Evolutionary conservation across 306 rosid genomes (phyloP).

Genomic region (Crotalaria pallida): DNA sequence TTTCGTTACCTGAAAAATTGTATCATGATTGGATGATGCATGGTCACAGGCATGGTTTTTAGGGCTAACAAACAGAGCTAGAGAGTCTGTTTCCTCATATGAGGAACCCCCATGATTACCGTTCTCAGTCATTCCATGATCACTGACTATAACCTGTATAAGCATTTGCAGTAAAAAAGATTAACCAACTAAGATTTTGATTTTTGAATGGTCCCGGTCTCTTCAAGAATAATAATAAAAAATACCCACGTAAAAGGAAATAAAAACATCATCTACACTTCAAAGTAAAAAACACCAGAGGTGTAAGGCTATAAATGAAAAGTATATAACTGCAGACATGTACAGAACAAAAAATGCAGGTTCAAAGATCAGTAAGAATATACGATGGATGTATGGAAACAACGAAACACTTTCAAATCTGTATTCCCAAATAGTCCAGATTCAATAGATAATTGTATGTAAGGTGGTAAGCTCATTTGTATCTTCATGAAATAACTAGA

Average conservation of each 20-base stretch:
- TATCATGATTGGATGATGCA: constrained; percentile 29
- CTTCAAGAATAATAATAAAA: constrained; percentile 10
- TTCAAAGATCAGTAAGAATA: neutral
- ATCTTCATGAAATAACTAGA: neutral
- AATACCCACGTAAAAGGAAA: neutral
- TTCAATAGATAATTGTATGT: neutral
- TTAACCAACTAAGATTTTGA: neutral
- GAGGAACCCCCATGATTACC: constrained; percentile 98
- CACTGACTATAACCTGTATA: constrained; percentile 72
- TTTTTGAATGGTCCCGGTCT: neutral
- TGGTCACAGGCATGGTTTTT: constrained; percentile 35
- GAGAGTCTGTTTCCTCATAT: constrained; percentile 79
- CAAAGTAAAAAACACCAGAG: neutral
- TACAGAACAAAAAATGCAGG: neutral
- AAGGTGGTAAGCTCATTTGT: neutral
- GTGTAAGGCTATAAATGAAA: neutral
- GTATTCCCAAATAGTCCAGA: neutral
- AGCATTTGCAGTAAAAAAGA: constrained; percentile 14
- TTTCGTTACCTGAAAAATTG: constrained; percentile 63
- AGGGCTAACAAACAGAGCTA: constrained; percentile 68
- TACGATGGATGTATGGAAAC: constrained; percentile 5
- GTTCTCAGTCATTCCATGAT: constrained; percentile 94
- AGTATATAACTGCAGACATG: neutral
- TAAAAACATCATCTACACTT: neutral
- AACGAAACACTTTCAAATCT: neutral